phyloP scores from a whole-genome alignment of 2,329 filamentous ascomycete genomes.

The Pyricularia grisea region DNA sequence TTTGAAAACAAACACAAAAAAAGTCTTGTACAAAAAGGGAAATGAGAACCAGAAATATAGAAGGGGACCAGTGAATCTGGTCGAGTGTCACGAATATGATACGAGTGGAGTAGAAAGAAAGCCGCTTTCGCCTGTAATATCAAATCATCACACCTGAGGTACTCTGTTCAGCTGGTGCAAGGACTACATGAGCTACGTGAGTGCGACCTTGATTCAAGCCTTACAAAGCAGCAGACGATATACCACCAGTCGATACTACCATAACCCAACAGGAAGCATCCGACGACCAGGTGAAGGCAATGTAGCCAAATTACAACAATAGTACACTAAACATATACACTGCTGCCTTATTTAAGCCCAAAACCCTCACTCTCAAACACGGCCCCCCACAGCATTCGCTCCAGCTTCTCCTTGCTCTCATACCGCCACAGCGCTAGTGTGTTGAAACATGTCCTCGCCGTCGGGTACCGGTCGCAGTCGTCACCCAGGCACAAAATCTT shows the following conservation, averaged over 20 bases:
- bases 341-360: constrained; percentile 57
- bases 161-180: background rate
- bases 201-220: background rate
- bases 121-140: background rate
- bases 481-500: constrained; percentile 67
- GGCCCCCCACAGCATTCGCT: constrained; percentile 69
- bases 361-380: constrained; percentile 90
- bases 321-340: background rate
- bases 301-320: background rate
- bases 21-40: background rate
- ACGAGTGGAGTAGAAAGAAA: background rate
- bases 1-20: too few relatives aligned
- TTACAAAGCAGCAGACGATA: background rate
- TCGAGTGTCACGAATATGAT: background rate
- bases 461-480: constrained; percentile 66
- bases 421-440: constrained; percentile 71
- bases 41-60: background rate
- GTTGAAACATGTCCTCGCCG: constrained; percentile 89
- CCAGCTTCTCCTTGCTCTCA: constrained; percentile 53
- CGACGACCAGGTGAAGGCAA: background rate
- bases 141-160: background rate
- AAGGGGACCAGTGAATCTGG: background rate
- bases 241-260: background rate
- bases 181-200: background rate
- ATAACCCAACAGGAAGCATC: background rate